A percentile compares a stretch with the other conserved stretches of the same genome.
These are phyloP conservation scores for Saturnispora sekii DNA, from an alignment of 805 yeast genomes.

Conservation along the genomic window DNA sequence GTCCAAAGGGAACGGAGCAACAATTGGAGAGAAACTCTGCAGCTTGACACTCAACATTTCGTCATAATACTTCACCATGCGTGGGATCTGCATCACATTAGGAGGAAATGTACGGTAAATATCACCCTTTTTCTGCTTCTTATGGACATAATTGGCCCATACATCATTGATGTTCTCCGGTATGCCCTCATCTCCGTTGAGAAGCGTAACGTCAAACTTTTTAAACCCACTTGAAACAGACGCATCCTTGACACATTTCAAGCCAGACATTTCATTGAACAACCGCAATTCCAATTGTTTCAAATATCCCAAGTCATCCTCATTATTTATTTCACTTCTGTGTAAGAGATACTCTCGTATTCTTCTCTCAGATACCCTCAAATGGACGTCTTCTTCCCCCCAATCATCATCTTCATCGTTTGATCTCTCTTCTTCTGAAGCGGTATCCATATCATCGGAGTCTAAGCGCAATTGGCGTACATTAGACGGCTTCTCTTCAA, in stretches of 20 bases:
- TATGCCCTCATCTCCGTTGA: slow-evolving; percentile 4
- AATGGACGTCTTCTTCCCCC: slow-evolving; percentile 5
- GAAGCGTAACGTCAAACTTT: not conserved
- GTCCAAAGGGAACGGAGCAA: not conserved
- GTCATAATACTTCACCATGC: not conserved
- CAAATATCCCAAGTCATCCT: not conserved
- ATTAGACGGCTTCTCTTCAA: not conserved
- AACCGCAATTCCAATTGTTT: not conserved
- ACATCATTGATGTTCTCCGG: slow-evolving; percentile 3
- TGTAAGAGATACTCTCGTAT: not conserved
- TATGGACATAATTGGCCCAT: slow-evolving; percentile 3
- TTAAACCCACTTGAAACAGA: not conserved
- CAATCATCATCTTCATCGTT: not conserved
- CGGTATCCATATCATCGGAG: not conserved
- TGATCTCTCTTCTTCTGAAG: too few species aligned
- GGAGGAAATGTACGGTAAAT: not conserved
- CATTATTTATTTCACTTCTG: not conserved
- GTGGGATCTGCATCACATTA: not conserved
- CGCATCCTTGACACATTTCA: not conserved
- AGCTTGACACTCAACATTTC: slow-evolving; percentile 1
- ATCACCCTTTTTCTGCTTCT: not conserved
- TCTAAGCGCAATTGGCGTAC: too few species aligned
- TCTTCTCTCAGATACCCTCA: slow-evolving; percentile 1
- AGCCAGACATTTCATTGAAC: not conserved
- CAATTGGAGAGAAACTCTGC: not conserved